Conservation (phyloP, 306 rosid genomes). For the Spatholobus suberectus region DNA sequence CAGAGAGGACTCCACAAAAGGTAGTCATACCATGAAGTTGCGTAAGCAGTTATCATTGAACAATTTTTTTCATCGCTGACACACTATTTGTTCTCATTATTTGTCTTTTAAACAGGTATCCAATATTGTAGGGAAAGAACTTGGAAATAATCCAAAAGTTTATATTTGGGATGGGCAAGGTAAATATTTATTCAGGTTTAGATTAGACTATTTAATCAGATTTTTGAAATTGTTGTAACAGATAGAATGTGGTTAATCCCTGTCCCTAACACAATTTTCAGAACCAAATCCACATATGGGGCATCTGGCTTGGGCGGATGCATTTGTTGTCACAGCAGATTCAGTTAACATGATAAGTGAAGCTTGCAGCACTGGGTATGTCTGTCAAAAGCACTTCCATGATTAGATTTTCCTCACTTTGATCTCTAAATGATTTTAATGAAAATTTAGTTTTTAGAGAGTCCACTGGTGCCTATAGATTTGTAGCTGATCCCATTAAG, state of each 20-base stretch:
- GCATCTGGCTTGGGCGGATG: constrained; percentile 95
- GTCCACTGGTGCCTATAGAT: neutral
- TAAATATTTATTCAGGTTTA: constrained; percentile 42
- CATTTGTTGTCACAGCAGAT: constrained; percentile 96
- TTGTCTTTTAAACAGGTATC: constrained; percentile 62
- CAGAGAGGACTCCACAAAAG: constrained; percentile 85
- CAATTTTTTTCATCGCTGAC: constrained; percentile 3
- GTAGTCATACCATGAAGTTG: constrained; percentile 43
- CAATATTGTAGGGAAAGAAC: constrained; percentile 64
- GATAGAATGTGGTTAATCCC: neutral
- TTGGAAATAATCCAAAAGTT: constrained; percentile 84
- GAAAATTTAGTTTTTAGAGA: neutral
- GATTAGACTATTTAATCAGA: neutral
- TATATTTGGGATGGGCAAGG: constrained; percentile 92
- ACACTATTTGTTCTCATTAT: neutral
- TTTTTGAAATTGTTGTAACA: neutral
- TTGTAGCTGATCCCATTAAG: neutral
- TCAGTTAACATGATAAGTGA: constrained; percentile 91
- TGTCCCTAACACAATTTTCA: constrained; percentile 42
- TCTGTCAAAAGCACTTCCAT: constrained; percentile 23
- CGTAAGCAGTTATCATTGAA: neutral
- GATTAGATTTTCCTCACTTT: neutral
- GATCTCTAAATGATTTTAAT: neutral
- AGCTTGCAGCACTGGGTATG: constrained; percentile 99
- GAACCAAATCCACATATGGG: constrained; percentile 91